These are phyloP conservation scores for Pelargonium myrrhifolium DNA, from an alignment of 441 rosid genomes.

Conservation along the genomic window DNA sequence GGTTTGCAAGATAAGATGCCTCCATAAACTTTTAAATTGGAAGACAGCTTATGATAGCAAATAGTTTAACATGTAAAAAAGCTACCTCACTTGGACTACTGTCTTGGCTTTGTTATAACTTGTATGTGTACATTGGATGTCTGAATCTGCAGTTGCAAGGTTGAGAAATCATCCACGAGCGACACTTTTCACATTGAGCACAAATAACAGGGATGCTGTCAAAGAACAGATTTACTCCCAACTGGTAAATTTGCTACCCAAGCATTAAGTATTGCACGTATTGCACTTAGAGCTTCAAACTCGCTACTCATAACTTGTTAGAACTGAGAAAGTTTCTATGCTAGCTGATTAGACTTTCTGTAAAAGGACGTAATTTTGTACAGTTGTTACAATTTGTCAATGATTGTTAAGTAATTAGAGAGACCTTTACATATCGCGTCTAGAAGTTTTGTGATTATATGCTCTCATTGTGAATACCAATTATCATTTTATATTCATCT, in stretches of 20 bases:
- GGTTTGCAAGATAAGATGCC: too few species aligned
- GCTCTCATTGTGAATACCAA: too few species aligned
- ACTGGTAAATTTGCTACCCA: conserved; percentile 30
- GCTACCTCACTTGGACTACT: background rate
- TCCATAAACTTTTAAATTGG: too few species aligned
- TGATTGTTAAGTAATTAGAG: too few species aligned
- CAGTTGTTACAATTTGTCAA: too few species aligned
- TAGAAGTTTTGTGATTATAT: too few species aligned
- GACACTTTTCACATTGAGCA: conserved; percentile 36
- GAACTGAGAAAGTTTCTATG: too few species aligned
- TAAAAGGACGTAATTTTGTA: too few species aligned
- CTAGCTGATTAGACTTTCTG: too few species aligned
- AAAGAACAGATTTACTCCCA: conserved; percentile 37
- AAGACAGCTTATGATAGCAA: too few species aligned
- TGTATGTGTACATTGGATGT: background rate
- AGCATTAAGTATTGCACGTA: conserved; percentile 17
- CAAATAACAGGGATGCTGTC: conserved; percentile 42
- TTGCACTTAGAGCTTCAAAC: background rate
- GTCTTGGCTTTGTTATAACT: background rate
- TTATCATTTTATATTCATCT: too few species aligned
- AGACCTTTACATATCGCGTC: too few species aligned
- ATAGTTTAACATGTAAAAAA: background rate
- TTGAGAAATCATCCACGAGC: conserved; percentile 57
- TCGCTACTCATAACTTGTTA: background rate
- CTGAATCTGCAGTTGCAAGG: conserved; percentile 43